These are phyloP conservation scores for Solanum chaucha DNA, from an alignment of 257 asterid genomes.

Conservation along the genomic window DNA sequence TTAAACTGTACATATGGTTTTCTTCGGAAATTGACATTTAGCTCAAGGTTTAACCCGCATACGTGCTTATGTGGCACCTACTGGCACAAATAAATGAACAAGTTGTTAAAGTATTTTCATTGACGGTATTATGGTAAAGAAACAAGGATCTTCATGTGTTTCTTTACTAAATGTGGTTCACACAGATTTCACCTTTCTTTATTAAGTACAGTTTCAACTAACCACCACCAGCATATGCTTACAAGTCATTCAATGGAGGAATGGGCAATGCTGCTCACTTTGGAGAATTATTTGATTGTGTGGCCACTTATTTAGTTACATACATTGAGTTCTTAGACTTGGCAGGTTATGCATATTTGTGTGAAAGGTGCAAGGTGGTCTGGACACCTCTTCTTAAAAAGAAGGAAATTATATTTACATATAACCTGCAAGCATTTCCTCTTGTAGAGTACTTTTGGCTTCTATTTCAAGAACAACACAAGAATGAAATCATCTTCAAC, in stretches of 20 bases:
- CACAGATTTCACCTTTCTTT: background rate
- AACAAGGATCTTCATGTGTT: background rate
- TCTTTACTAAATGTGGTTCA: background rate
- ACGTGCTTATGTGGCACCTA: background rate
- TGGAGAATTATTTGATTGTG: background rate
- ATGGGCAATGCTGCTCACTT: background rate
- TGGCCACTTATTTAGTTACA: background rate
- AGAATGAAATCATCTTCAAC: background rate
- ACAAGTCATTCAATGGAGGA: background rate
- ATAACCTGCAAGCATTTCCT: background rate
- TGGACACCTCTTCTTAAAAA: background rate
- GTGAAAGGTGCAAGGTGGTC: background rate
- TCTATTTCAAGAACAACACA: background rate
- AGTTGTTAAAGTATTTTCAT: background rate
- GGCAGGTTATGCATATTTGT: background rate
- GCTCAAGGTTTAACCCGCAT: background rate
- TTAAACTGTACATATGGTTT: background rate
- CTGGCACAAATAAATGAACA: background rate
- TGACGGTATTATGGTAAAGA: background rate
- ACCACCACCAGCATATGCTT: background rate
- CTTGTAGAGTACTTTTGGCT: background rate
- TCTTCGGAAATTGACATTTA: background rate
- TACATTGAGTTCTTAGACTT: background rate
- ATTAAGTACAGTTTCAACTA: background rate
- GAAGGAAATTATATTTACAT: background rate